Base-by-base conservation (phyloP, 257 asterid genomes). In the Marsdenia floribunda region DNA sequence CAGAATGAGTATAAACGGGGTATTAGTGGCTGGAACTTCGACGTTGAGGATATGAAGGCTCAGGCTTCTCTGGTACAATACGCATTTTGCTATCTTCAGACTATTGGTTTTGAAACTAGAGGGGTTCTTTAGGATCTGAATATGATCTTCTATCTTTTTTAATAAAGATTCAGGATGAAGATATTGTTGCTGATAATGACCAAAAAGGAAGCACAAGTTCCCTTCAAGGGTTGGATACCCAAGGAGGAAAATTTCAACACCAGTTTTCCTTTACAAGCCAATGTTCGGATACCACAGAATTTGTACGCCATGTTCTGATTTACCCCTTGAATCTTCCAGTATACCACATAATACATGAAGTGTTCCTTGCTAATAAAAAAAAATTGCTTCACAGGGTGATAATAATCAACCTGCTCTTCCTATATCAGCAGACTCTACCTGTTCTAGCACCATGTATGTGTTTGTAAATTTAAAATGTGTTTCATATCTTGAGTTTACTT, bases 131-230 rank as follows among this genome's bases (percentile, higher is more conserved):
- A 57, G 33, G 52, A 18, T 7, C 38, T 49, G 8, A 57, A 53
- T 59, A 0, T 59, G 5, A 38, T 57, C 75, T 70, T 55, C 68
- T 66, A 40, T 37, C 77, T 59, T 68, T 72, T 69, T 68, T 26
- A 75, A 78, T 74, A 63, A 82, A 92, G 95, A 89, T 90, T 79
- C 95, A 83, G 78, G 96, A 90, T 70, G 99, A 94, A 82, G 99
- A 94, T 76, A 70, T 69, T 65, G 75, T 76, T 76, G 44, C 81
- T 46, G 96, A 88, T 66, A 90, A 88, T 75, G 98, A 89, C 46
- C 96, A 85, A 49, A 87, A 73, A 42, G 86, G 83, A 68, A 80
- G 83, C 78, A 73, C 83, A 50, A 82, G 49, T 76, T 71, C 76
- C 4, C 68, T 55, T 33, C 57, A 76, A 40, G 76, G 72, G 70